These are phyloP conservation scores for Kodamaea kaohsiungensis DNA, from an alignment of 805 yeast genomes.

Conservation along the genomic window DNA sequence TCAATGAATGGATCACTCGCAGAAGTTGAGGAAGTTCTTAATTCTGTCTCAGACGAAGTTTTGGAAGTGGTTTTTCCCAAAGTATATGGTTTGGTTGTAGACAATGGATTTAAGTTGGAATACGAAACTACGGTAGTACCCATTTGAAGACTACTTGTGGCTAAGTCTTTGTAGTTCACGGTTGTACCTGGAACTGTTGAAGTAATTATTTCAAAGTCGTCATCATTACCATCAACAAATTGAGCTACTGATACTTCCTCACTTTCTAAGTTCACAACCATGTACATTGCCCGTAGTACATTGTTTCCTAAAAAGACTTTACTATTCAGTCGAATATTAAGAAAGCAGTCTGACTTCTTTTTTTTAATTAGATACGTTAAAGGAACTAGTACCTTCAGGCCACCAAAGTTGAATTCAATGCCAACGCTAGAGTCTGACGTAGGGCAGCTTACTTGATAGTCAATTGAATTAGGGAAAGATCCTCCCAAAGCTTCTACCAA, in stretches of 20 bases:
- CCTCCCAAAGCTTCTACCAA: neutral
- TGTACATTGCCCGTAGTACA: neutral
- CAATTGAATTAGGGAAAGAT: neutral
- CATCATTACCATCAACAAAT: neutral
- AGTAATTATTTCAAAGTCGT: neutral
- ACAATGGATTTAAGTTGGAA: too few relatives aligned
- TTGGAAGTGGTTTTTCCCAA: too few relatives aligned
- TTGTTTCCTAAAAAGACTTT: neutral
- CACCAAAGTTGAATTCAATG: conserved; percentile 5
- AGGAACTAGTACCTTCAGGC: conserved; percentile 6
- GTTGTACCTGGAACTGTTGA: neutral
- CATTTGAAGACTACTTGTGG: too few relatives aligned
- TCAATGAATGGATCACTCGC: too few relatives aligned
- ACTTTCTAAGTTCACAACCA: neutral
- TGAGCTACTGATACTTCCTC: neutral
- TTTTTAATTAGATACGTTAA: neutral
- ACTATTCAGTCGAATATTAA: neutral
- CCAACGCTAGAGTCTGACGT: neutral
- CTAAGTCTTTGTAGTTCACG: neutral
- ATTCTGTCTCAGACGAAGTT: too few relatives aligned
- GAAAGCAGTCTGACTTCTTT: neutral
- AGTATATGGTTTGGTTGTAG: too few relatives aligned
- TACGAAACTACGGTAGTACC: too few relatives aligned
- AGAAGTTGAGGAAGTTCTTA: too few relatives aligned
- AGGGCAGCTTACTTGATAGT: neutral